Base-by-base conservation (phyloP, 1,284 basidiomycete species). In the Inonotus obliquus region DNA sequence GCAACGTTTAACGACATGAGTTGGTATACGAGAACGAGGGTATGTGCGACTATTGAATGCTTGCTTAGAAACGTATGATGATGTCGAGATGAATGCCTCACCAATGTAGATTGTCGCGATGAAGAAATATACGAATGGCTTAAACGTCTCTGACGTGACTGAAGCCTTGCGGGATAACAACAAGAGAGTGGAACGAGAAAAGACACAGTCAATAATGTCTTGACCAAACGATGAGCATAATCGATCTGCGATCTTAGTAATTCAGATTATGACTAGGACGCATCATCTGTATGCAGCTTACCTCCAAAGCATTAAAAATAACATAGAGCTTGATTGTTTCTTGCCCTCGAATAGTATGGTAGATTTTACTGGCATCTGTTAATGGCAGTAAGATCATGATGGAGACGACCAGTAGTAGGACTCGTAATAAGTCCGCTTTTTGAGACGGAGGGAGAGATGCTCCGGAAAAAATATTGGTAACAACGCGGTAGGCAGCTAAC, bases 241-340 rank as follows among this genome's bases (percentile, higher is more conserved):
- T 32, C 95, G 81, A 74, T 99, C 97, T 19, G 89, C 96, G 66
- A 99, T 98, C 94, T 98, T 63, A 9, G 2, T 2, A 32, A 59
- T 48, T 49, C 44, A 29, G 47, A 38, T 23, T 54, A 44, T 53
- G n/a, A 13, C 19, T 45, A 35, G 60, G 14, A 48, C 61, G 23
- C 57, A 53, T 21, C 32, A 54, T 29, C 35, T 32, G 19, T 19
- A 62, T 38, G 44, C 49, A 60, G 55, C 80, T 58, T 74, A 94
- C 94, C 82, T 97, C 95, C 14, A 98, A 81, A 9, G 94, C 96
- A 73, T 98, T 99, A 79, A 98, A 99, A 64, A 99, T 98, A 65
- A 99, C 97, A 77, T 98, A 98, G 59, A 99, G 78, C 77, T 99
- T 99, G 78, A 99, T 96, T 2, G 93, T 96, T 70, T 98, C 95